A percentile compares a stretch with the other conserved stretches of the same genome.
These are phyloP conservation scores for Citrus sinensis DNA, from an alignment of 345 rosid species.

Conservation along the genomic window DNA sequence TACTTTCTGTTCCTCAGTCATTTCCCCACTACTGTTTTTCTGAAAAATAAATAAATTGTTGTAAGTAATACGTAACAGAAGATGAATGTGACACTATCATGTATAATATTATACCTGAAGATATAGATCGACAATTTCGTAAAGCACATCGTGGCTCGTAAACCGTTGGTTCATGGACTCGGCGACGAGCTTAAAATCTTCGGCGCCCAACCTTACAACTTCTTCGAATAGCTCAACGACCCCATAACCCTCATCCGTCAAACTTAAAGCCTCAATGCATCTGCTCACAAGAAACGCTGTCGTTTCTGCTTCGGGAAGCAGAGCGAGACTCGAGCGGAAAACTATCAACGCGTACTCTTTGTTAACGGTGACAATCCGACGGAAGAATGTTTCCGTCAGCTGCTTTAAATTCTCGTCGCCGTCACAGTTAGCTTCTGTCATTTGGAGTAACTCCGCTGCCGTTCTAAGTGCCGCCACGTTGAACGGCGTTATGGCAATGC, in stretches of 20 bases:
- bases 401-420: conserved; percentile 43
- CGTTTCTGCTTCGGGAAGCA: conserved; percentile 84
- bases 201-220: conserved; percentile 37
- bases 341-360: conserved; percentile 42
- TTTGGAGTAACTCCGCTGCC: conserved; percentile 67
- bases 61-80: background rate
- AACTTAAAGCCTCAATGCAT: conserved; percentile 46
- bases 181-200: conserved; percentile 46
- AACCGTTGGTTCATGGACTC: conserved; percentile 52
- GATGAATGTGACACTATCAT: background rate
- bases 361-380: conserved; percentile 36
- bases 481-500: conserved; percentile 59
- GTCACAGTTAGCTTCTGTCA: conserved; percentile 35
- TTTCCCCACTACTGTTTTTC: conserved; percentile 47
- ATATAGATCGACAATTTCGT: conserved; percentile 63
- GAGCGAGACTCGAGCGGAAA: conserved; percentile 52
- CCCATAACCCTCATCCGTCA: conserved; percentile 34
- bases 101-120: conserved; percentile 42
- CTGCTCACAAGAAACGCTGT: conserved; percentile 47
- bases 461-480: conserved; percentile 58
- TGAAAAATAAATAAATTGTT: conserved; percentile 6
- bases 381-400: conserved; percentile 64
- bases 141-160: conserved; percentile 61
- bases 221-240: conserved; percentile 42
- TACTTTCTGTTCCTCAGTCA: conserved; percentile 61